Conservation (phyloP, 176 grass and related monocot species). For the Triticum dicoccoides region DNA sequence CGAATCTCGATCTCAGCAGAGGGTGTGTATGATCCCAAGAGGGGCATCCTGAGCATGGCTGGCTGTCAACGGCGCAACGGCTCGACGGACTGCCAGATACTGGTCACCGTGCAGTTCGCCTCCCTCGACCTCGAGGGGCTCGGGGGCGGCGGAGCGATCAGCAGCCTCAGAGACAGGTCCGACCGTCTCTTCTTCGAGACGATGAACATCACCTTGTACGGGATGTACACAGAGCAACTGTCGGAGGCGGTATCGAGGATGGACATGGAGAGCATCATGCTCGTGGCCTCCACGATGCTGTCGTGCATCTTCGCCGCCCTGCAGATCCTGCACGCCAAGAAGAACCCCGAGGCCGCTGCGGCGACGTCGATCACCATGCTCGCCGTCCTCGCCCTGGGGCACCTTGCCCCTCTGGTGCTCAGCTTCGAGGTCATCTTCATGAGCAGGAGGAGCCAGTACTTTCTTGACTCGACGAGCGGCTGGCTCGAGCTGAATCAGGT, state of each 20-base stretch:
- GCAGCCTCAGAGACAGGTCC: constrained; percentile 40
- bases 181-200: constrained; percentile 56
- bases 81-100: constrained; percentile 45
- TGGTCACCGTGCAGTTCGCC: constrained; percentile 27
- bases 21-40: constrained; percentile 55
- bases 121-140: neutral
- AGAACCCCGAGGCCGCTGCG: neutral
- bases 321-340: constrained; percentile 33
- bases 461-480: neutral
- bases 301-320: constrained; percentile 37
- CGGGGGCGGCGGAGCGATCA: constrained; percentile 29
- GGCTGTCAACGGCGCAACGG: constrained; percentile 37
- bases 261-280: constrained; percentile 25
- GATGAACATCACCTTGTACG: neutral
- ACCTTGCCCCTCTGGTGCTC: neutral
- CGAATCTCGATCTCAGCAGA: constrained; percentile 35
- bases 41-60: constrained; percentile 43
- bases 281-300: constrained; percentile 39
- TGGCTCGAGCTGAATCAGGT: constrained; percentile 33
- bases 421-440: neutral
- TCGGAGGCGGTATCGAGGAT: constrained; percentile 12
- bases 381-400: neutral
- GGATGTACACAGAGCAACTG: constrained; percentile 6
- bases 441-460: neutral
- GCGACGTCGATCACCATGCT: neutral